Evolutionary conservation across 768 basidiomycete species (phyloP).

Genomic region (Flagelloscypha sp.): DNA sequence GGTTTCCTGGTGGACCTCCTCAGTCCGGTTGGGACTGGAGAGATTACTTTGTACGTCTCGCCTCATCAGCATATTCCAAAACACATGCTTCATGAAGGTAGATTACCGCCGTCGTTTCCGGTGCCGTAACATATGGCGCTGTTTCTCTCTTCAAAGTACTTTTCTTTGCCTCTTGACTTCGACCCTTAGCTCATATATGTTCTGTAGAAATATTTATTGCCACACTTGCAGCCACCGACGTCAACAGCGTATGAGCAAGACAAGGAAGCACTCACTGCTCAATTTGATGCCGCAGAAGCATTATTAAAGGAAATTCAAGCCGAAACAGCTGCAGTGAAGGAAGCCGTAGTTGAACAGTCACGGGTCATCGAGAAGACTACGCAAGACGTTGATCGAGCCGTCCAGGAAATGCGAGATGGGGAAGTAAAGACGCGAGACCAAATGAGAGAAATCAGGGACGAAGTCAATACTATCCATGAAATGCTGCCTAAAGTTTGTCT

Average conservation of each 20-base stretch:
- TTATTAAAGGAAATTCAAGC: slow-evolving; percentile 73
- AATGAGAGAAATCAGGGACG: slow-evolving; percentile 86
- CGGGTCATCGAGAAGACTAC: slow-evolving; percentile 65
- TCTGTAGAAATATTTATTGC: slow-evolving; percentile 77
- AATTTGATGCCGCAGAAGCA: slow-evolving; percentile 84
- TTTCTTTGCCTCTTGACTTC: background rate
- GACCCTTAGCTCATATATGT: slow-evolving; percentile 6
- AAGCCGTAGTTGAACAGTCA: slow-evolving; percentile 70
- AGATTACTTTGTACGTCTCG: slow-evolving; percentile 81
- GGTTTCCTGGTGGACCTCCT: slow-evolving; percentile 32
- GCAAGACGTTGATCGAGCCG: slow-evolving; percentile 60
- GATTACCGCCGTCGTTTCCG: slow-evolving; percentile 92
- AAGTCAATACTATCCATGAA: slow-evolving; percentile 82
- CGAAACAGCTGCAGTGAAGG: slow-evolving; percentile 65
- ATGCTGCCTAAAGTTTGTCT: slow-evolving; percentile 81
- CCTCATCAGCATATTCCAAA: slow-evolving; percentile 7
- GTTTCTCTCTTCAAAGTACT: slow-evolving; percentile 70
- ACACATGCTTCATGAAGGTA: slow-evolving; percentile 27
- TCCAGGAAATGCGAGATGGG: slow-evolving; percentile 67
- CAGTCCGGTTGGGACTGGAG: slow-evolving; percentile 81
- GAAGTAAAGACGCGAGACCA: slow-evolving; percentile 78
- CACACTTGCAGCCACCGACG: slow-evolving; percentile 84
- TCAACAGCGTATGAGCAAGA: slow-evolving; percentile 87
- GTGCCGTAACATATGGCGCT: slow-evolving; percentile 75
- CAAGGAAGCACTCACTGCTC: slow-evolving; percentile 72